Percentiles rank a stretch among this genome's conserved stretches.
These are phyloP conservation scores for Saururus chinensis DNA, from an alignment of 164 flowering plant genomes.

Conservation along the genomic window DNA sequence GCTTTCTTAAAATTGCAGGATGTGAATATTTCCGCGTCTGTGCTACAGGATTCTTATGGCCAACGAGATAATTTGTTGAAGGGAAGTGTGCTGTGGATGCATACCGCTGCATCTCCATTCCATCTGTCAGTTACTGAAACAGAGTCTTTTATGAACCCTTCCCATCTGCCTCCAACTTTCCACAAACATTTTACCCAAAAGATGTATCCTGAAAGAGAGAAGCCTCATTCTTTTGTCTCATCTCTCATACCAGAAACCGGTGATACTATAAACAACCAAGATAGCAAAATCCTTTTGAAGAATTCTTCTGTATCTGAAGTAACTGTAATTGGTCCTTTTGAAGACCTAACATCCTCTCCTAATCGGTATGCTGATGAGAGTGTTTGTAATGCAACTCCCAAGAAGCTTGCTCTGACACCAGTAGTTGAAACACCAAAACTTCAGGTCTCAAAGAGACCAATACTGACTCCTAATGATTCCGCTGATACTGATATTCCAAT, in stretches of 20 bases:
- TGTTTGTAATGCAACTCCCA: constrained; percentile 24
- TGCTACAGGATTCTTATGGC: neutral
- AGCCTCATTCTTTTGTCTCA: constrained; percentile 14
- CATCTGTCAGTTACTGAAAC: constrained; percentile 12
- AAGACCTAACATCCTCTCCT: constrained; percentile 2
- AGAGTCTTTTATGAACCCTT: constrained; percentile 13
- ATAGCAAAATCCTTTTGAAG: constrained; percentile 1
- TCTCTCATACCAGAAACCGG: constrained; percentile 8
- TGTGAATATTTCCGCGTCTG: neutral
- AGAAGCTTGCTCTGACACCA: constrained; percentile 14
- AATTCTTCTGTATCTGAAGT: constrained; percentile 8
- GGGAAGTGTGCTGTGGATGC: neutral
- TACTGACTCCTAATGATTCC: constrained; percentile 26
- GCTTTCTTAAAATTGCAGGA: neutral
- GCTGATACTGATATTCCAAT: constrained; percentile 8
- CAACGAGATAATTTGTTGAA: neutral
- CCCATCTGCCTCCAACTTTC: constrained; percentile 24
- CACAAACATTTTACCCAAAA: constrained; percentile 25
- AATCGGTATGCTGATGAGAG: constrained; percentile 3
- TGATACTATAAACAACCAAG: constrained; percentile 7
- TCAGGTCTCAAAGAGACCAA: constrained; percentile 31
- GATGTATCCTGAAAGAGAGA: constrained; percentile 15
- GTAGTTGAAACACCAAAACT: constrained; percentile 43
- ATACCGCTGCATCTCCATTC: neutral
- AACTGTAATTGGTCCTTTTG: constrained; percentile 3